Evolutionary conservation across 2,329 filamentous ascomycete species (phyloP), one percentile per base, ranked within the genome.

Genomic region (Fusarium sp.): DNA sequence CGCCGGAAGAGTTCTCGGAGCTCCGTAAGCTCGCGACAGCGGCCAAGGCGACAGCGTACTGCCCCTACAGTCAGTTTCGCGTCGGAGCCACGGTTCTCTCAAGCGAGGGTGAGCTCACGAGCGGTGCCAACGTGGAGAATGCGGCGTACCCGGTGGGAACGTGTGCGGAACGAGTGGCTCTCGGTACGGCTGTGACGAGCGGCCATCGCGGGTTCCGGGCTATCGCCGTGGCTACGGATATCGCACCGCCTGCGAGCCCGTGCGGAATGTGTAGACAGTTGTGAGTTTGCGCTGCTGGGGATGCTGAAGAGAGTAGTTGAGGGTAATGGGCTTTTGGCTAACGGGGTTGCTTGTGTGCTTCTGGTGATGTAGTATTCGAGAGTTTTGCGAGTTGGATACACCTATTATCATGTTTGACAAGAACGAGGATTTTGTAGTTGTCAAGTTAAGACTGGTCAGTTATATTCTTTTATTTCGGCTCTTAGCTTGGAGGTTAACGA

Each of bases 261-360:
- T 99, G 96, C 77, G 96, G 96, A 57, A 97, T 97, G 94, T 98
- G 95, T 79, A 86, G 95, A 74, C 95, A 97, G 78, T 97, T 95
- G 91, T 93, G 77, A 82, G 88, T 85, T 52, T 42, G 9, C 11
- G 38, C 53, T 33, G 33, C 13, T 31, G 33, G 36, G 18, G 44
- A 28, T 44, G 34, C 20, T 33, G 46, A 28, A 28, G 26, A 33
- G n/a, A 34, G 50, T 41, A 23, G 18, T 31, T 8, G 47, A 28
- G n/a, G 37, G 46, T 40, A 28, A 60, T 36, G 28, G 55, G 40
- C 2, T 28, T 50, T 51, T 63, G 56, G 36, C 58, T 69, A 57
- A 68, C 51, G 40, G 31, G 59, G 58, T 49, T 44, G 57, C 63
- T 65, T 62, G 58, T 44, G 34, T 55, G 63, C 52, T 61, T 56